Base-by-base conservation (phyloP, 2,329 filamentous ascomycete genomes). In the Exserohilum turcica region DNA sequence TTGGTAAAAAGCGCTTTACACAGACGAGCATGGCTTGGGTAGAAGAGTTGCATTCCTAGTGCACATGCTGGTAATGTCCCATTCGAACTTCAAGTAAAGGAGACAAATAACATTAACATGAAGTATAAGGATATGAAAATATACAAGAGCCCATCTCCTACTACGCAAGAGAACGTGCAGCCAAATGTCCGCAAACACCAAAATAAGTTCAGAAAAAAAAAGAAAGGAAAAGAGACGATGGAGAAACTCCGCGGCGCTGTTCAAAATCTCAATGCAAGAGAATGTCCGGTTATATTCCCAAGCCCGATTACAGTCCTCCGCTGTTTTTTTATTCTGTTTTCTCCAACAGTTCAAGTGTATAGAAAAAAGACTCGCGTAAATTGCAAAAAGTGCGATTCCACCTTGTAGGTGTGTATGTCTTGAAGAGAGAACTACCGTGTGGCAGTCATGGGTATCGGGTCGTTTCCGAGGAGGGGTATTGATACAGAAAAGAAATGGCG, bases 291-390 rank as follows among this genome's bases (percentile, higher is more conserved):
- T 24, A 29, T 49, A 39, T 56, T 21, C 21, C 21, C 54, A 45
- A 36, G 40, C 49, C 51, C 35, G 33, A 66, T 65, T 66, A 66
- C 55, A 28, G 27, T 58, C 54, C 56, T 54, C 52, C 55, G 38
- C 57, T 57, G 44, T 43, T 37, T 27, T 28, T 43, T 59, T n/a
- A n/a, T 24, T 4, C 21, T 24, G 21, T 7, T 24, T 24, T 24
- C 4, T 43, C 46, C 21, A 32, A 52, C 40, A 43, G n/a, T 19
- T 36, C 43, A 33, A 39, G 19, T 38, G 39, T 48, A 43, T 40
- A 56, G 33, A 37, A 52, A 10, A 42, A 52, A 10, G 45, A 49
- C 39, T 58, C 32, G 33, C 36, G 32, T 31, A 29, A n/a, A n/a
- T n/a, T n/a, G n/a, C n/a, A n/a, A n/a, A n/a, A n/a, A 46, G 42